Conservation (phyloP, 805 yeast species). For the Ogataea allantospora region DNA sequence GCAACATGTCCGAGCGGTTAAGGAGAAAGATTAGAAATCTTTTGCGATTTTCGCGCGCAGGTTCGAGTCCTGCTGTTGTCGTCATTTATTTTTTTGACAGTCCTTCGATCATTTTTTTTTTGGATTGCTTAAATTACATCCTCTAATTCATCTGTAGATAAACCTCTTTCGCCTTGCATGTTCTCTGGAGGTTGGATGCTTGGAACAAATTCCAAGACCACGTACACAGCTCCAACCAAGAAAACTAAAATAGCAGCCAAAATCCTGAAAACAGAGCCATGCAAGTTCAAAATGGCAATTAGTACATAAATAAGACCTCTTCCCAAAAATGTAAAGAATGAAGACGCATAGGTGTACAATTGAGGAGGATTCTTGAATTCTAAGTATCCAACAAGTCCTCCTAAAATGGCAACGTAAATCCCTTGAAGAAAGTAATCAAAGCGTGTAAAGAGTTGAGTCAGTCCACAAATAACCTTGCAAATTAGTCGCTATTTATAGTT, state of each 20-base stretch:
- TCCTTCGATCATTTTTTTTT: background rate
- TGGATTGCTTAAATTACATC: conserved; percentile 29
- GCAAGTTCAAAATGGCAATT: conserved; percentile 47
- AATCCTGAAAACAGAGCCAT: conserved; percentile 48
- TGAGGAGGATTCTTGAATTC: conserved; percentile 52
- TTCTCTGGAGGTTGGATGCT: conserved; percentile 78
- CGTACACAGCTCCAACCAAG: conserved; percentile 56
- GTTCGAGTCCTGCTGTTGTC: conserved; percentile 62
- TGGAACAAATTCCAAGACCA: conserved; percentile 67
- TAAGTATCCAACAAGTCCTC: conserved; percentile 50
- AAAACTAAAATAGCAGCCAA: conserved; percentile 60
- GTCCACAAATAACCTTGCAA: conserved; percentile 43
- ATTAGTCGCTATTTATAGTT: background rate
- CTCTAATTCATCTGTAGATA: conserved; percentile 33
- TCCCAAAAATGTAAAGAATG: conserved; percentile 69
- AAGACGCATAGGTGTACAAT: conserved; percentile 64
- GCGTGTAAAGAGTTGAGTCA: conserved; percentile 46
- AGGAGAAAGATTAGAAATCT: conserved; percentile 59
- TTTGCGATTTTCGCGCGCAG: conserved; percentile 64
- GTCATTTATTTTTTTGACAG: conserved; percentile 21
- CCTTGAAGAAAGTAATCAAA: conserved; percentile 52
- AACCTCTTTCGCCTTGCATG: conserved; percentile 57
- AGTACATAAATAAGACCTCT: conserved; percentile 62
- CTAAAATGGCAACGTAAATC: conserved; percentile 53
- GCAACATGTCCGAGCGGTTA: conserved; percentile 59